Evolutionary conservation across 495 filamentous ascomycete species (phyloP).

Genomic region (Apiosordaria backusii): DNA sequence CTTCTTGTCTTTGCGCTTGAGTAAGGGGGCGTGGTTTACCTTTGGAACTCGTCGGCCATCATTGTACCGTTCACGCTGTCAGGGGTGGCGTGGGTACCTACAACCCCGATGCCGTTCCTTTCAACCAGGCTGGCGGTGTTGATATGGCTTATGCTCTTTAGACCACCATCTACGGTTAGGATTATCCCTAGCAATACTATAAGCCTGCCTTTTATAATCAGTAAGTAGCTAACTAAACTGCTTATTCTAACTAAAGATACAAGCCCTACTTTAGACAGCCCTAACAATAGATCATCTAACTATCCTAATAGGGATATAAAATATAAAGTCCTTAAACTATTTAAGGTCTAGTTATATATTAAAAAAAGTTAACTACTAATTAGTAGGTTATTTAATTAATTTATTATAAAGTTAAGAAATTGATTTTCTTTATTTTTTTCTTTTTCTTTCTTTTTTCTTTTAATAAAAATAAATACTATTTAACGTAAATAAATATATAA

Average conservation of each 20-base stretch:
- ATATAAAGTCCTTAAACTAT: background rate
- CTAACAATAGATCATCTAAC: background rate
- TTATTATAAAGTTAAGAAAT: background rate
- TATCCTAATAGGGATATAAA: background rate
- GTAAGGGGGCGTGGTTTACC: constrained; percentile 24
- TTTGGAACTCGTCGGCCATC: constrained; percentile 24
- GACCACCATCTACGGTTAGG: background rate
- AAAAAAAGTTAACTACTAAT: background rate
- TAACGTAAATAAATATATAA: too few species aligned
- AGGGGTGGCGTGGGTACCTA: constrained; percentile 13
- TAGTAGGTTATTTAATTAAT: background rate
- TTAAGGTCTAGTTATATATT: background rate
- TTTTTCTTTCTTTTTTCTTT: background rate
- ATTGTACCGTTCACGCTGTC: constrained; percentile 24
- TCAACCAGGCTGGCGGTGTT: constrained; percentile 9
- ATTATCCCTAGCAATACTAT: constrained; percentile 10
- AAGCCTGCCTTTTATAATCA: constrained; percentile 11
- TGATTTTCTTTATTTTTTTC: too few species aligned
- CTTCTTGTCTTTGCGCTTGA: constrained; percentile 35
- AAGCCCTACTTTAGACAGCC: constrained; percentile 6
- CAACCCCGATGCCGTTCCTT: constrained; percentile 11
- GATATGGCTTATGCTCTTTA: constrained; percentile 11
- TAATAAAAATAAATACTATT: background rate
- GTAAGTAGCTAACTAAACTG: background rate
- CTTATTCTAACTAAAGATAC: background rate